A percentile compares a stretch with the other conserved stretches of the same genome.
These are phyloP conservation scores for Anthoceros angustus DNA, from an alignment of 225 moss, liverwort and hornwort species.

Conservation along the genomic window DNA sequence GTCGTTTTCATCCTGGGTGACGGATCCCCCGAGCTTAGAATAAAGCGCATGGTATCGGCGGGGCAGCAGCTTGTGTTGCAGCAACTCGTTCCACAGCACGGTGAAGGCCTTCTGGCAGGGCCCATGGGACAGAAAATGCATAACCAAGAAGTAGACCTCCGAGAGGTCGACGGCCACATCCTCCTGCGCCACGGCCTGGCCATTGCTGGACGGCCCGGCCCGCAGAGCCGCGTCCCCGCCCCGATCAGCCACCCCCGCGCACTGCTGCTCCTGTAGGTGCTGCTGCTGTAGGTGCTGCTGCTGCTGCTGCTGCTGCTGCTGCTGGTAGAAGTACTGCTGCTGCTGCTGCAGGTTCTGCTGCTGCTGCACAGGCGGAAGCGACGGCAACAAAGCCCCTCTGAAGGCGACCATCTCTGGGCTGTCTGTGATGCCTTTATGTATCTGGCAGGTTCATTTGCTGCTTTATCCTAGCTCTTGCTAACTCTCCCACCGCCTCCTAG, in stretches of 20 bases:
- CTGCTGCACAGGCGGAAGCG: not conserved
- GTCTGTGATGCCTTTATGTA: not conserved
- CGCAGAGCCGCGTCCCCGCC: not conserved
- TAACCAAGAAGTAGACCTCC: constrained; percentile 83
- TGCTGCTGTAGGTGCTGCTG: not conserved
- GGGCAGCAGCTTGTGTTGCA: constrained; percentile 77
- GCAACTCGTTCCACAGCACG: constrained; percentile 75
- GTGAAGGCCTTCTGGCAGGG: constrained; percentile 74
- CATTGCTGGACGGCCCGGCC: not conserved
- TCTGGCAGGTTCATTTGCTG: not conserved
- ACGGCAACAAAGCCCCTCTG: not conserved
- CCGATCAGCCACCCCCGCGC: not conserved
- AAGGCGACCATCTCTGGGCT: not conserved
- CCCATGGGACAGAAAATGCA: constrained; percentile 84
- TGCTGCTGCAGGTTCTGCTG: not conserved
- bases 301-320: not conserved
- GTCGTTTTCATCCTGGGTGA: constrained; percentile 54
- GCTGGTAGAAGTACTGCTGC: not conserved
- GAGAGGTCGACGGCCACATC: constrained; percentile 39
- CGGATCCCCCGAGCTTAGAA: constrained; percentile 42
- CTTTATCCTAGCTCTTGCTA: not conserved
- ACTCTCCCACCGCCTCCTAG: not conserved
- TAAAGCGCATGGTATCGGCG: constrained; percentile 68
- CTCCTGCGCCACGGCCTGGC: constrained; percentile 7
- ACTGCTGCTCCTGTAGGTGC: not conserved